Base-by-base conservation (phyloP, 2,329 filamentous ascomycete species). In the Leptographium wingfieldii region DNA sequence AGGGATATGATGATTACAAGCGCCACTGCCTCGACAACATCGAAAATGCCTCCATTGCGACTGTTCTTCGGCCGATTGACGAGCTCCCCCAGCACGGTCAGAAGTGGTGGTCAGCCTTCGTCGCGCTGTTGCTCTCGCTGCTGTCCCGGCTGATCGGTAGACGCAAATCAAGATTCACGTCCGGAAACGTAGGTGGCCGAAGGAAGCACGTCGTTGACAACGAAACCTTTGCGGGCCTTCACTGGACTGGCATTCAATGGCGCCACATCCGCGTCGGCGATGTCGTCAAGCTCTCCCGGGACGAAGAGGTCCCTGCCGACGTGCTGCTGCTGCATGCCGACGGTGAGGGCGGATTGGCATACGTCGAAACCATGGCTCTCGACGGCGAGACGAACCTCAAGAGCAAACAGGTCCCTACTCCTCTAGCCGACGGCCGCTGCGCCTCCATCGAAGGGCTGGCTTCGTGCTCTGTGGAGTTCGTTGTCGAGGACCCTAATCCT, bases 311-410 rank as follows among this genome's bases (percentile, higher is more conserved):
- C 1, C 92, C 92, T 0, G 91, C 92, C 38, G 92, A 97, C 69
- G 74, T 96, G 57, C 79, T 90, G 2, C 75, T 97, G 40, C 75
- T 96, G 25, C 82, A 92, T 67, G 88, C 88, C 2, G 81, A 83
- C 59, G 90, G 88, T 14, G 84, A 88, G 60, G 90, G 92, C 63
- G 86, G 84, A 9, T 74, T 94, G 57, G 92, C 92, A 0, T 96
- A 88, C 66, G 82, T 92, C 58, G 88, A 92, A 66, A 92, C 88
- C 0, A 91, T 92, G 87, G 88, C 88, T 2, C 74, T 92, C 10
- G 88, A 92, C 65, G 88, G 88, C 55, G 88, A 92, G 72, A 92
- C 88, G 1, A 92, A 89, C 63, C 76, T 92, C 29, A 92, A 92
- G 72, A 87, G 80, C 70, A 91, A 88, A 71, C 84, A 88, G 68